Evolutionary conservation across 1,284 basidiomycete genomes (phyloP).

Genomic region (Taiwanofungus camphoratus): DNA sequence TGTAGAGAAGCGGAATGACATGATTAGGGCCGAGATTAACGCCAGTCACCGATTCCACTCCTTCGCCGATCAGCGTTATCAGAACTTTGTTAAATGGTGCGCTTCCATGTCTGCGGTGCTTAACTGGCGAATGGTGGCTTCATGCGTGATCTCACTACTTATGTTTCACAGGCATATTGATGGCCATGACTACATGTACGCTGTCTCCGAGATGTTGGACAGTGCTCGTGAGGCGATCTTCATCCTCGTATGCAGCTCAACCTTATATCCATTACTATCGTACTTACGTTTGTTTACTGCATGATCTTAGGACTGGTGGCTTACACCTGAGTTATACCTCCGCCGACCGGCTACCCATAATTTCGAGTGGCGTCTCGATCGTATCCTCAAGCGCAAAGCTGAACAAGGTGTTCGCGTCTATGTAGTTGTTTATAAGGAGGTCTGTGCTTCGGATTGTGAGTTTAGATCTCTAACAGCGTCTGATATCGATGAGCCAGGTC

Average conservation of each 20-base stretch:
- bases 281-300: not conserved
- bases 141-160: not conserved
- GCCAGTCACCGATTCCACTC: conserved; percentile 78
- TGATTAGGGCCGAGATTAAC: conserved; percentile 65
- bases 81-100: conserved; percentile 84
- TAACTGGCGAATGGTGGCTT: not conserved
- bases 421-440: conserved; percentile 87
- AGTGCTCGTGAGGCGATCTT: conserved; percentile 73
- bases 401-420: conserved; percentile 87
- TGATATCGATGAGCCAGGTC: too few species aligned
- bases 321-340: conserved; percentile 88
- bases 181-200: conserved; percentile 93
- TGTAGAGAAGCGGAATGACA: conserved; percentile 62
- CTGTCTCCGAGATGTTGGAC: conserved; percentile 84
- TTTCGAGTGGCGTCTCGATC: conserved; percentile 83
- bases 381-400: conserved; percentile 81
- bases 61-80: conserved; percentile 67
- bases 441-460: conserved; percentile 16
- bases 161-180: conserved; percentile 65
- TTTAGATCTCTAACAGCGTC: too few species aligned
- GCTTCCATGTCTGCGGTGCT: conserved; percentile 13
- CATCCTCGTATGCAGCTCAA: conserved; percentile 45
- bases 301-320: conserved; percentile 76
- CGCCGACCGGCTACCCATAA: conserved; percentile 82
- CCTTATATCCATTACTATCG: too few species aligned